Base-by-base conservation (phyloP, 208 protist species). In the Wallacemonas rigidus region DNA sequence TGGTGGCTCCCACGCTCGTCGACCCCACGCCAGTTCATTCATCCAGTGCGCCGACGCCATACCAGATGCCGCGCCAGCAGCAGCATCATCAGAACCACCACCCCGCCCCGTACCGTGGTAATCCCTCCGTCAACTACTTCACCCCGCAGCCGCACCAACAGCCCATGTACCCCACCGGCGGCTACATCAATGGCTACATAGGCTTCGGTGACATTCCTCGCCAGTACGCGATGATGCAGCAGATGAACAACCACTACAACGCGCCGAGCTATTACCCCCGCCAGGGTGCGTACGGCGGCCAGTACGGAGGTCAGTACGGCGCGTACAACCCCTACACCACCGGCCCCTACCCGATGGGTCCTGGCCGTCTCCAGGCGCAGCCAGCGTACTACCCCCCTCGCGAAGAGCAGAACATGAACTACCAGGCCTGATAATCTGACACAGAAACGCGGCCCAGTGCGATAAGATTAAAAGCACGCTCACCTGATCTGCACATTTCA, bases 361-460 rank as follows among this genome's bases (percentile, higher is more conserved):
- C 63, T 7, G 17, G 71, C 26, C 79, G 76, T 35, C 75, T 87
- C 68, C 82, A 87, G 79, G 8, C 74, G 43, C 70, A 68, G 60
- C 75, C 76, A 17, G 75, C 82, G 38, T 87, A 87, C 75, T 87
- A 87, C 73, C 82, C 82, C 1, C 67, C 75, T 6, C 78, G 62
- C 54, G 64, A 77, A 39, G 51, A 70, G 55, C 57, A 68, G 57
- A 55, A 35, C 73, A 74, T 45, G 69, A 78, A 71, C 73, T 76
- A 71, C 73, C 71, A 61, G 47, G 69, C 39, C 41, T 56, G 64
- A 15, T 6, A 11, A 11, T 36, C 3, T 35, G 35, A 14, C 48
- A 41, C 56, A 11, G 38, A n/a, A 26, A 26, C 26, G 26, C 26
- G 26, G 26, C 26, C 26, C 26, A 0, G 26, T 26, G 26, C 26